Base-by-base conservation (phyloP, 2,329 filamentous ascomycete species). In the Claviceps africana region DNA sequence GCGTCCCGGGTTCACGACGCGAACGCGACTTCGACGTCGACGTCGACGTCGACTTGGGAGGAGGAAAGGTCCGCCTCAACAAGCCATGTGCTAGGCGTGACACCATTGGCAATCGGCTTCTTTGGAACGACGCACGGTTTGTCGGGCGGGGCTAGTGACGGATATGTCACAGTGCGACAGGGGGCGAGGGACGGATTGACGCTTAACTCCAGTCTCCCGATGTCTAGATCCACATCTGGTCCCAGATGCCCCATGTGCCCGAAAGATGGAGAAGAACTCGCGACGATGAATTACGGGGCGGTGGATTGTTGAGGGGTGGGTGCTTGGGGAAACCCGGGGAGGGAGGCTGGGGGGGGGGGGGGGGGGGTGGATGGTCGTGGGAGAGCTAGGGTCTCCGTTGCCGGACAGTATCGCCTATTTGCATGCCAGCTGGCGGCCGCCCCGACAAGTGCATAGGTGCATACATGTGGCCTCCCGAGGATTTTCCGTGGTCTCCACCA, bases 21-120 rank as follows among this genome's bases (percentile, higher is more conserved):
- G 58, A 56, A 56, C 46, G 28, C 42, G 30, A 54, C 47, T 1
- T 44, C 42, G 30, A 54, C 47, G 1, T 44, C 33, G 46, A 44
- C 56, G 53, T 43, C 54, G 60, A 56, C 56, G 58, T 59, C 47
- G 59, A 52, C 54, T 56, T 54, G 50, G 59, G 57, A 55, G 59
- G 57, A 55, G 53, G 54, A 49, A 60, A 52, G 42, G 57, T 55
- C 53, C 61, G 61, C 60, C 61, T 58, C 52, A 58, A 15, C 11
- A 55, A 52, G 62, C 56, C 66, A 69, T 69, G 53, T 56, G 56
- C 47, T 47, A 21, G 25, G n/a, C 17, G n/a, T 28, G 30, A 19
- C 42, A 46, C 25, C 51, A 35, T 22, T 30, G 48, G 48, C 19
- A 35, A 35, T 6, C 25, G 10, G 25, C 11, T 42, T 10, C 7